Conservation (phyloP, 805 yeast species). For the Blastobotrys chiropterorum region DNA sequence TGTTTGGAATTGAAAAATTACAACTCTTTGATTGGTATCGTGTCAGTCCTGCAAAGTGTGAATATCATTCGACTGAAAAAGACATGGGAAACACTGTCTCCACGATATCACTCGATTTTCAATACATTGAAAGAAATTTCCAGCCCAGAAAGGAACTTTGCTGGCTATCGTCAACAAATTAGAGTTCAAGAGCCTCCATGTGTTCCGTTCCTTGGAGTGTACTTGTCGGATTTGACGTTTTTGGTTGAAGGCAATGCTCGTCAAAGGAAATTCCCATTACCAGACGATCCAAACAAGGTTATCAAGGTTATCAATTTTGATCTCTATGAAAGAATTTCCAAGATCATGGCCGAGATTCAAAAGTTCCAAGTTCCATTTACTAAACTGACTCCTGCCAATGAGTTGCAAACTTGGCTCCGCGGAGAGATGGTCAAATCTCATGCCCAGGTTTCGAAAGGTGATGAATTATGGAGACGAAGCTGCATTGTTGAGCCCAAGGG, state of each 20-base stretch:
- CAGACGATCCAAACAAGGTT: conserved; percentile 7
- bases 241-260: conserved; percentile 33
- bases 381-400: conserved; percentile 14
- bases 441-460: conserved; percentile 24
- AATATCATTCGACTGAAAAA: conserved; percentile 30
- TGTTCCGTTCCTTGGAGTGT: conserved; percentile 33
- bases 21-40: conserved; percentile 30
- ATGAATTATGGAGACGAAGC: conserved; percentile 33
- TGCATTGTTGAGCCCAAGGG: conserved; percentile 31
- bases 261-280: conserved; percentile 8
- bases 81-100: conserved; percentile 30
- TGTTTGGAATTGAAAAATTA: conserved; percentile 28
- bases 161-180: conserved; percentile 27
- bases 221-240: conserved; percentile 32
- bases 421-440: conserved; percentile 29
- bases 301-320: conserved; percentile 30
- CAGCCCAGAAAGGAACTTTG: conserved; percentile 32
- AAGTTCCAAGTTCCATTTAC: conserved; percentile 25
- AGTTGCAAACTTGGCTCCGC: conserved; percentile 31
- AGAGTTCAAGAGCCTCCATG: conserved; percentile 24
- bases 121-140: conserved; percentile 24
- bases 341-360: conserved; percentile 30
- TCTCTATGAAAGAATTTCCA: conserved; percentile 27
- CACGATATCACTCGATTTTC: conserved; percentile 23
- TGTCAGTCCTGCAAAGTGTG: conserved; percentile 31